phyloP scores from a whole-genome alignment of 768 basidiomycete genomes.

The Psilocybe azurescens region DNA sequence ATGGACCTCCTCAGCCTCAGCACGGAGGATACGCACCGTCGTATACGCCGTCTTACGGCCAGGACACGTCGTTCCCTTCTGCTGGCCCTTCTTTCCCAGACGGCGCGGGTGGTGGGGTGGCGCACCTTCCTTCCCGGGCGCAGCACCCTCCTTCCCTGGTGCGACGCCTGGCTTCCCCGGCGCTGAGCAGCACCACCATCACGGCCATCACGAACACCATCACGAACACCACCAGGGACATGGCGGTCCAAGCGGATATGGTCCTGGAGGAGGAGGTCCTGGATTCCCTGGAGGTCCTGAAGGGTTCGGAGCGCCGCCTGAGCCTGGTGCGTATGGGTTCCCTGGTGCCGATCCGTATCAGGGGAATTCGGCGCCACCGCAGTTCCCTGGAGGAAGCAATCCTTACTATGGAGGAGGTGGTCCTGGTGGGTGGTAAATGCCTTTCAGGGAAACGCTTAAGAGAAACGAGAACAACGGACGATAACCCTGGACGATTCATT shows the following conservation, averaged over 20 bases:
- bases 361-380: constrained; percentile 21
- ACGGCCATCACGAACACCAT: constrained; percentile 15
- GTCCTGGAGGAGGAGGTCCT: constrained; percentile 28
- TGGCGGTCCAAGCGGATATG: constrained; percentile 17
- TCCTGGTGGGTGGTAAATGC: constrained; percentile 5
- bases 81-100: constrained; percentile 20
- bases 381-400: constrained; percentile 30
- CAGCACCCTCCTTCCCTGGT: constrained; percentile 31
- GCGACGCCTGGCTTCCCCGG: constrained; percentile 27
- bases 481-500: too few species aligned
- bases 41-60: constrained; percentile 26
- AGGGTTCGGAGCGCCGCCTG: constrained; percentile 26
- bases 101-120: constrained; percentile 13
- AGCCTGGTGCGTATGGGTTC: constrained; percentile 37
- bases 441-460: too few species aligned
- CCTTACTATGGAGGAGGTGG: constrained; percentile 14
- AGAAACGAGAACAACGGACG: too few species aligned
- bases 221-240: constrained; percentile 2
- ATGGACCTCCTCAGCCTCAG: constrained; percentile 3
- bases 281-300: constrained; percentile 43
- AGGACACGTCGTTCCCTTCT: constrained; percentile 23
- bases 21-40: constrained; percentile 26
- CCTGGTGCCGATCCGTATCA: constrained; percentile 39
- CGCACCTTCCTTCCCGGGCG: constrained; percentile 36
- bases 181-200: constrained; percentile 23